Evolutionary conservation across 768 basidiomycete genomes (phyloP).

Genomic region (Hebeloma cylindrosporum): DNA sequence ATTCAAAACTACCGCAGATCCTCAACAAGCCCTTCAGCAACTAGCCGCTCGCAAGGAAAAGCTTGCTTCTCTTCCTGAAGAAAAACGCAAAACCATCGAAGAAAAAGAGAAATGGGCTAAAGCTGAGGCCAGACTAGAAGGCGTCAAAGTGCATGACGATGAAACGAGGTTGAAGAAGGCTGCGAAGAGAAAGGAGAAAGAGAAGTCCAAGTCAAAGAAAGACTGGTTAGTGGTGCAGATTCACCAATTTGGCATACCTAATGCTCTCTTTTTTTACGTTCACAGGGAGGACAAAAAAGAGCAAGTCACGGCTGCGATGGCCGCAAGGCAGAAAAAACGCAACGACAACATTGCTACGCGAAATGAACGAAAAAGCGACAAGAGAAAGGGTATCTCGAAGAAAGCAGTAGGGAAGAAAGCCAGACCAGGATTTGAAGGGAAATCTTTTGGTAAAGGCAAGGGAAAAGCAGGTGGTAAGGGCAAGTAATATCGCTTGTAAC

Average conservation of each 20-base stretch:
- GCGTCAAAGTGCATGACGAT: constrained; percentile 90
- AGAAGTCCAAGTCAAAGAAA: constrained; percentile 80
- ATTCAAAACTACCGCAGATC: constrained; percentile 75
- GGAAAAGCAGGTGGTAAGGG: constrained; percentile 34
- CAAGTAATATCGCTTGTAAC: no score
- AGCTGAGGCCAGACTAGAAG: constrained; percentile 83
- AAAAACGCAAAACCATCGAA: constrained; percentile 76
- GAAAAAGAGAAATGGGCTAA: constrained; percentile 90
- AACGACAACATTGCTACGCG: constrained; percentile 87
- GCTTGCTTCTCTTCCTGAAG: constrained; percentile 73
- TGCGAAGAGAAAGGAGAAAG: constrained; percentile 88
- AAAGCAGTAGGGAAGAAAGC: no score
- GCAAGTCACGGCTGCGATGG: constrained; percentile 69
- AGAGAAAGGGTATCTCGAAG: constrained; percentile 40
- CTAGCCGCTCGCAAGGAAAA: constrained; percentile 77
- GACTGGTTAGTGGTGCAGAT: constrained; percentile 61
- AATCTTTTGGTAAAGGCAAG: constrained; percentile 64
- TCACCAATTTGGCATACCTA: constrained; percentile 2
- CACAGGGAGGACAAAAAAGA: constrained; percentile 86
- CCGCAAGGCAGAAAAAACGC: constrained; percentile 87
- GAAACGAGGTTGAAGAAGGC: constrained; percentile 87
- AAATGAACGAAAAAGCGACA: constrained; percentile 74
- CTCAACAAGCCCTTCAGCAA: constrained; percentile 81
- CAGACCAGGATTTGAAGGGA: constrained; percentile 87
- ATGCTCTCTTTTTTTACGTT: not conserved